Base-by-base conservation (phyloP, 2,329 filamentous ascomycete genomes). In the Elsinoe fawcettii region DNA sequence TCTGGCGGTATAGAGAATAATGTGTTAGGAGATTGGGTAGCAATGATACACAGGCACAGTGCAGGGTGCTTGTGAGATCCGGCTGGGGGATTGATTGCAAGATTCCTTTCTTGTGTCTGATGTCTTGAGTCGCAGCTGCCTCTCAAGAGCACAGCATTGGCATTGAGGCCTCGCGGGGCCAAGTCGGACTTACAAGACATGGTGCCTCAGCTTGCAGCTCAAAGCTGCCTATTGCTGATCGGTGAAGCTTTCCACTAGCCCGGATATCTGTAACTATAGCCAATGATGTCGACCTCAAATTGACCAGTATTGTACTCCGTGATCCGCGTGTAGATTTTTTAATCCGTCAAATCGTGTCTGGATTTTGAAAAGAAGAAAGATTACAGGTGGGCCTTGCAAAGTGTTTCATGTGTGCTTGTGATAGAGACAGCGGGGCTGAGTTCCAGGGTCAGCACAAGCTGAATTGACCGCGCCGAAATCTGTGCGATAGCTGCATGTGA, bases 351-450 rank as follows among this genome's bases (percentile, higher is more conserved):
- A 12, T 25, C 41, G 20, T 27, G 9, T 20, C 23, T 25, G 41
- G 23, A 12, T 14, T 46, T 14, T 20, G 23, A 23, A 20, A 14
- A 25, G 22, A 46, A 27, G 22, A n/a, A 27, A 46, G 22, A 46
- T 46, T 27, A 46, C 20, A 25, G 25, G 41, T 46, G 20, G 41
- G 41, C 20, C 20, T 46, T 18, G 18, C 41, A 25, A 46, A 46
- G 41, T 46, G 41, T 46, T 46, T 46, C 41, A 46, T 23, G 41
- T 23, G 41, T 37, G 41, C 23, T 22, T 46, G 41, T 46, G 41
- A 46, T 46, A 46, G 41, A 46, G 41, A 46, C 20, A 46, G 41
- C 41, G 41, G 41, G 41, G 41, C 41, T 46, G 41, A 46, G 41
- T 46, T 46, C 41, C 41, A 46, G 41, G 41, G 41, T 46, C 41